Evolutionary conservation across 345 rosid species (phyloP).

Genomic region (Syzygium aromaticum): DNA sequence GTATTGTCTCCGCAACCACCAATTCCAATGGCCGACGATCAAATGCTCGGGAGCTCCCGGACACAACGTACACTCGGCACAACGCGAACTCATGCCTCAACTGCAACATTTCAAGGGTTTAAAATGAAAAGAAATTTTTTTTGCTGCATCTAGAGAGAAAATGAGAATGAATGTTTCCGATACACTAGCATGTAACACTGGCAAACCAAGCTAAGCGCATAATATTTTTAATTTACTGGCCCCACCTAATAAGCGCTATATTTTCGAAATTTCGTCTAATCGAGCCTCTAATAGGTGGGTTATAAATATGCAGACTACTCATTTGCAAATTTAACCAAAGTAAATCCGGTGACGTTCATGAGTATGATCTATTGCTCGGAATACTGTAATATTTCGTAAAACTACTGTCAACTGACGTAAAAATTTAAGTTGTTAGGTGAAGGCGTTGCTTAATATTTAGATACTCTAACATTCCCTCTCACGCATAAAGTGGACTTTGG

Average conservation of each 20-base stretch:
- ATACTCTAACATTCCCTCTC: too few relatives aligned
- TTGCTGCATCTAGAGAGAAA: conserved; percentile 11
- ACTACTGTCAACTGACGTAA: too few relatives aligned
- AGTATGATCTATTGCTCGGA: not conserved
- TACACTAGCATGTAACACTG: not conserved
- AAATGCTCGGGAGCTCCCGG: conserved; percentile 70
- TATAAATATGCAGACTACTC: not conserved
- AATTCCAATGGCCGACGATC: conserved; percentile 73
- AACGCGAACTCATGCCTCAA: conserved; percentile 69
- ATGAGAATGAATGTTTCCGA: not conserved
- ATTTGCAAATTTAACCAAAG: not conserved
- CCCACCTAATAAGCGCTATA: not conserved
- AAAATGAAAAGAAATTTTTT: not conserved
- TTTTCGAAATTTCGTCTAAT: not conserved
- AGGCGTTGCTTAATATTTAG: too few relatives aligned
- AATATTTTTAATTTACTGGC: not conserved
- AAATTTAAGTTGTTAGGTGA: too few relatives aligned
- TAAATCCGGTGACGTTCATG: not conserved
- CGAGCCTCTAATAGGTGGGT: not conserved
- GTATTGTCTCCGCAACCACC: not conserved
- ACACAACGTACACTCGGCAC: conserved; percentile 68
- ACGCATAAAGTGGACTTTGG: not conserved
- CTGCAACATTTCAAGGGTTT: not conserved
- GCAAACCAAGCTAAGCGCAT: not conserved
- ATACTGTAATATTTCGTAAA: too few relatives aligned